Evolutionary conservation across 805 yeast genomes (phyloP), one percentile per base, ranked within the genome.

Genomic region (Teunomyces stri): DNA sequence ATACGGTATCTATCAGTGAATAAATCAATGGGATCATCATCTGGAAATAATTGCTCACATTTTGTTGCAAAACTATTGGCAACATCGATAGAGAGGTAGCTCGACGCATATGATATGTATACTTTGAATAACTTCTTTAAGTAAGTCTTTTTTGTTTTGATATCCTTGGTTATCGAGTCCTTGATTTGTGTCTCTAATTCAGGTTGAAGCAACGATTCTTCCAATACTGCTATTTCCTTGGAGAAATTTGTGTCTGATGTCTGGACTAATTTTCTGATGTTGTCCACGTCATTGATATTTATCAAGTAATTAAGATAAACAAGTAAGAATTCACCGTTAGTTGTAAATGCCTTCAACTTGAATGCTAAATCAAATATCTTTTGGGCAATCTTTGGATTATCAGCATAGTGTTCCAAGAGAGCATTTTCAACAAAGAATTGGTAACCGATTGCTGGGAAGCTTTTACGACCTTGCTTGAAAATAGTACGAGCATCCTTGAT

Each of bases 401-500:
- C 84, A 49, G 84, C 75, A 55, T 80, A 81, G 55, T 79, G 83
- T 60, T 92, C 99, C 71, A 90, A 74, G 60, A 81, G 71, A 0
- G 97, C 96, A 58, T 87, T 85, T 49, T 88, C 92, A 16, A 84
- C 83, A 65, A 79, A 92, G 16, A 92, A 78, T 55, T 89, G 89
- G 70, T 83, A 82, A 0, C 95, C 85, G 36, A 86, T 66, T 9
- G 72, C 68, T n/a, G 72, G 61, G 54, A 80, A 77, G 46, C 59
- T 64, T 59, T 82, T 81, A 56, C 96, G 80, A 6, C 87, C 85
- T 54, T 75, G 78, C 46, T 86, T 77, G 61, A 90, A 89, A 1
- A 88, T 72, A 20, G 72, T 61, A 51, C 98, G 78, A 1, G 96
- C 90, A 31, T 84, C 89, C 43, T 80, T 79, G 28, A 85, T 71